A percentile compares a stretch with the other conserved stretches of the same genome.
Conservation (phyloP, 2,329 filamentous ascomycete species). For the Teratosphaeria epicoccoides region DNA sequence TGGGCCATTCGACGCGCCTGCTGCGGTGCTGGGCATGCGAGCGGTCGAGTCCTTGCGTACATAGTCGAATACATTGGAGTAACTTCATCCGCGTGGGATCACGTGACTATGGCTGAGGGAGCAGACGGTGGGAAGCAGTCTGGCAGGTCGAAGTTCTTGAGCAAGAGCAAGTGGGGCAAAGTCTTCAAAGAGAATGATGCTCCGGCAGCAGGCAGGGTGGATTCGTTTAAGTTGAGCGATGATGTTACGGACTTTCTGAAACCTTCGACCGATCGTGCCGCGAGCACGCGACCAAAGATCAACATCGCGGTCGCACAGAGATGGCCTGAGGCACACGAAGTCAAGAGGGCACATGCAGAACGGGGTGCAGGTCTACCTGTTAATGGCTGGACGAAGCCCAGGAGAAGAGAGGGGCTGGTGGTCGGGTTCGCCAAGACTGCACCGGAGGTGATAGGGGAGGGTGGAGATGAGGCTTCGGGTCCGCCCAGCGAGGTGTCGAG, state of each 20-base stretch:
- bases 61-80: neutral
- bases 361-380: constrained; percentile 2
- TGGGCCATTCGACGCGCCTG: neutral
- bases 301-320: constrained; percentile 41
- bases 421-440: constrained; percentile 64
- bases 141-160: constrained; percentile 15
- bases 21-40: neutral
- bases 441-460: constrained; percentile 79
- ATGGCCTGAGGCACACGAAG: constrained; percentile 40
- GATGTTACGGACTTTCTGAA: constrained; percentile 50
- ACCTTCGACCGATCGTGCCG: constrained; percentile 36
- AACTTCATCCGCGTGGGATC: neutral
- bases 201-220: constrained; percentile 6
- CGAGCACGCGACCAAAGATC: constrained; percentile 30
- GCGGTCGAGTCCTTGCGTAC: neutral
- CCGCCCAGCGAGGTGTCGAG: constrained; percentile 62
- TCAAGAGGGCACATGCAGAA: constrained; percentile 18
- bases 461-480: constrained; percentile 72
- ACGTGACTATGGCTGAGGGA: constrained; percentile 13
- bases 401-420: constrained; percentile 54
- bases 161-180: constrained; percentile 25
- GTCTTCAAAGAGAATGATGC: constrained; percentile 18
- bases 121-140: constrained; percentile 9
- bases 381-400: constrained; percentile 23
- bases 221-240: constrained; percentile 26